phyloP scores from a whole-genome alignment of 2,329 filamentous ascomycete species.

The Macroventuria anomochaeta region DNA sequence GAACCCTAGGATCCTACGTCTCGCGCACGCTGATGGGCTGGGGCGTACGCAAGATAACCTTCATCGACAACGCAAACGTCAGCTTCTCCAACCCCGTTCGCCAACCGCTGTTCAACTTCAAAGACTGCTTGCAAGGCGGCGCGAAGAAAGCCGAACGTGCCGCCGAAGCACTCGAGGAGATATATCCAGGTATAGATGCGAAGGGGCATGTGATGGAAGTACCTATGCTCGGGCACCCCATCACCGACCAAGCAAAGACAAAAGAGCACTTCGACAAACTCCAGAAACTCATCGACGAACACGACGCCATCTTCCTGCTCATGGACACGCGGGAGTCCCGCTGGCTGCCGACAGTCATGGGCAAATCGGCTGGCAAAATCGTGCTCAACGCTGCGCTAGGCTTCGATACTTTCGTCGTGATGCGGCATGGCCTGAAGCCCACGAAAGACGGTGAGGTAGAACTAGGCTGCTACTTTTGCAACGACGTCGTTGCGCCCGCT shows the following conservation, averaged over 20 bases:
- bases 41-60: conserved; percentile 94
- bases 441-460: conserved; percentile 62
- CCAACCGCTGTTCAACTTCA: conserved; percentile 89
- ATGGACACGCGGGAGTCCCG: conserved; percentile 96
- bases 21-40: conserved; percentile 91
- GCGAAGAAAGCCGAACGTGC: conserved; percentile 82
- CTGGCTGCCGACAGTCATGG: conserved; percentile 96
- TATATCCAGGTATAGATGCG: conserved; percentile 89
- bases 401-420: conserved; percentile 96
- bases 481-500: conserved; percentile 91
- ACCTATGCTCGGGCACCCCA: conserved; percentile 93
- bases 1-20: conserved; percentile 92
- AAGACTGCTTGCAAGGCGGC: conserved; percentile 86
- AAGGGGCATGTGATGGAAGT: conserved; percentile 82
- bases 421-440: conserved; percentile 82
- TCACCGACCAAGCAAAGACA: conserved; percentile 73
- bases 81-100: conserved; percentile 97
- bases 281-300: conserved; percentile 75
- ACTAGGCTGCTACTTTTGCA: conserved; percentile 97
- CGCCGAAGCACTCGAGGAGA: conserved; percentile 78
- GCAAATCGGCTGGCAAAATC: conserved; percentile 88
- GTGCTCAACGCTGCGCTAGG: conserved; percentile 96
- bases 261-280: conserved; percentile 78
- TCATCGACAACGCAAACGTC: conserved; percentile 90
- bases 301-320: conserved; percentile 93